phyloP scores from a whole-genome alignment of 257 asterid species.

The Ehretia macrophylla region DNA sequence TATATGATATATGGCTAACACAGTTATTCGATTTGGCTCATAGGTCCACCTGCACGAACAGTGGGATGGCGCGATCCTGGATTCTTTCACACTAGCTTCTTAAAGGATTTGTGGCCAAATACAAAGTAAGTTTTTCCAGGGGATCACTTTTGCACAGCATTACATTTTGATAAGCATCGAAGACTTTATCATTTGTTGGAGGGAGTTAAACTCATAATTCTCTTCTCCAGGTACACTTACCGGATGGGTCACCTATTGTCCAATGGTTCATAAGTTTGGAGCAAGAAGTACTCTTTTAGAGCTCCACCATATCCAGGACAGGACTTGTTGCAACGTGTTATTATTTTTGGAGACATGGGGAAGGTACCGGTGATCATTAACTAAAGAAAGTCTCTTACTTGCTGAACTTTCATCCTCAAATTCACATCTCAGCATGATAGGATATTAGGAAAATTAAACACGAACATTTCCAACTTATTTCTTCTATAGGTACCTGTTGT shows the following conservation, averaged over 20 bases:
- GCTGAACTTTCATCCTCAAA: no score
- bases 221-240: slow-evolving; percentile 62
- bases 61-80: slow-evolving; percentile 99
- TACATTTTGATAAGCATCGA: slow-evolving; percentile 1
- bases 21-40: not conserved
- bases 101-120: slow-evolving; percentile 85
- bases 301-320: slow-evolving; percentile 91
- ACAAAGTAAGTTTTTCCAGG: slow-evolving; percentile 36
- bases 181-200: not conserved
- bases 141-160: not conserved
- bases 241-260: slow-evolving; percentile 57
- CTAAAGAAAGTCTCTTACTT: not conserved
- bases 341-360: slow-evolving; percentile 95
- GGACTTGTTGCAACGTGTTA: slow-evolving; percentile 70
- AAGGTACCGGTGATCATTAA: slow-evolving; percentile 44
- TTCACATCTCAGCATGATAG: no score
- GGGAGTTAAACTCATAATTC: not conserved
- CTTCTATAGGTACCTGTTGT: no score
- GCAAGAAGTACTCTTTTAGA: slow-evolving; percentile 59
- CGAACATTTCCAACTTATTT: no score
- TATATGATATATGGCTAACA: not conserved
- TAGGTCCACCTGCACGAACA: slow-evolving; percentile 92
- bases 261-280: slow-evolving; percentile 63
- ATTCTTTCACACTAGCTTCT: slow-evolving; percentile 84
- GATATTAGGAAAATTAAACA: no score